Evolutionary conservation across 805 yeast species (phyloP), one percentile per base, ranked within the genome.

Genomic region (Monosporozyma yasuniensis): DNA sequence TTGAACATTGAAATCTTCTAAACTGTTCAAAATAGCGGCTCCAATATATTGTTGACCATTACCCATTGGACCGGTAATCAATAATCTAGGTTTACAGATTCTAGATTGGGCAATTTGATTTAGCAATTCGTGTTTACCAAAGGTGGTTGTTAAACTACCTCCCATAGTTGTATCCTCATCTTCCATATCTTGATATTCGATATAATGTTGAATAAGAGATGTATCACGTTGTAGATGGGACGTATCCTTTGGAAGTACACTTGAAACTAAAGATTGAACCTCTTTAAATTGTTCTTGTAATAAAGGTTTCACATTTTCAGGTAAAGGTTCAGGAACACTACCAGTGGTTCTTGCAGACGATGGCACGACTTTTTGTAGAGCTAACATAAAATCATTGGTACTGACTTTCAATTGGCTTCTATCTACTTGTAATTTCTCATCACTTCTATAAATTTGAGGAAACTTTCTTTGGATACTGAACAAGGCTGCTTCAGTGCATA

Each of bases 401-500:
- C 77, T 76, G 1, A 91, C 96, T 47, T 72, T 75, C 32, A 93
- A 84, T 35, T 80, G 70, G 3, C 75, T 65, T 3, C 95, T 87
- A 61, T 89, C 80, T 30, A 93, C 83, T 43, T 72, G 65, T 42
- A 91, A 72, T 61, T 89, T 91, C 45, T 84, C 85, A 48, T 76
- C 73, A 9, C 90, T 77, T 54, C 76, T 70, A 66, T 93, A 93
- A 43, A 93, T 91, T 66, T 93, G 98, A 0, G 99, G 99, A 57
- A 84, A 91, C 44, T 83, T 79, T 55, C 98, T 72, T 67, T 91
- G 97, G 39, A 93, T 91, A 59, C 96, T 83, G 59, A 84, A 83
- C 54, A 93, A 72, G 0, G 98, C 98, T 28, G 97, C 90, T 64
- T 93, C 99, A 0, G 98, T 91, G 65, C 98, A 89, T 28, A 93